Evolutionary conservation across 495 filamentous ascomycete genomes (phyloP), one percentile per base, ranked within the genome.

Genomic region (Penicillium maclennaniae): DNA sequence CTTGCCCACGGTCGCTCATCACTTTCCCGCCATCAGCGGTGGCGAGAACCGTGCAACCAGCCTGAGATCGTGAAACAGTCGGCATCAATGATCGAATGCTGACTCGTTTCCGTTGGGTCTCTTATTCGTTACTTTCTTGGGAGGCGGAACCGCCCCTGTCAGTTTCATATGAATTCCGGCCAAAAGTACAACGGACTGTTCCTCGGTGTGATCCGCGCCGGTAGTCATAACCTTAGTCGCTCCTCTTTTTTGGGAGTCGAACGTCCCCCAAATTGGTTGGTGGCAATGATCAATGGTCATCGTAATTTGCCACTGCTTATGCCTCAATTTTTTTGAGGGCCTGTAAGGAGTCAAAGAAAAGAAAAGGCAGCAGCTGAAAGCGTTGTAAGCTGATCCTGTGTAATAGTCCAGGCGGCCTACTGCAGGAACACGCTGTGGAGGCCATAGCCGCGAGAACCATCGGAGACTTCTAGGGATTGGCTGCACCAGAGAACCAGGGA

Each of bases 371-470:
- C 31, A 31, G 27, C 27, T 31, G 27, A 31, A 31, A 31, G 6
- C 17, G 9, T 14, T 43, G 15, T n/a, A 44, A 38, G 43, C 27
- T 41, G 19, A 51, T 15, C 21, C 20, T 23, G n/a, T 16, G 16
- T 20, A 16, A 20, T 40, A 7, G 38, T 16, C 54, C 57, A 51
- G 55, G 62, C 62, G 69, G 68, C 62, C 69, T 75, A 73, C 71
- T 75, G 71, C 71, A 75, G 71, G 71, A 70, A 75, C 71, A 55
- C 60, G 53, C 41, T 52, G 67, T 56, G 66, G 67, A 68, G 48
- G 55, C 38, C 55, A 52, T 51, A 59, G 55, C 52, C 49, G 47
- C 48, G 39, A 55, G 56, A 64, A 48, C 47, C 38, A 40, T 6
- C 38, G 16, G 38, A 40, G 38, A 40, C n/a, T 40, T 40, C 31